Percentiles rank a stretch among this genome's conserved stretches.
These are phyloP conservation scores for Gnomoniopsis smithogilvyi DNA, from an alignment of 2,329 filamentous ascomycete genomes.

Conservation along the genomic window DNA sequence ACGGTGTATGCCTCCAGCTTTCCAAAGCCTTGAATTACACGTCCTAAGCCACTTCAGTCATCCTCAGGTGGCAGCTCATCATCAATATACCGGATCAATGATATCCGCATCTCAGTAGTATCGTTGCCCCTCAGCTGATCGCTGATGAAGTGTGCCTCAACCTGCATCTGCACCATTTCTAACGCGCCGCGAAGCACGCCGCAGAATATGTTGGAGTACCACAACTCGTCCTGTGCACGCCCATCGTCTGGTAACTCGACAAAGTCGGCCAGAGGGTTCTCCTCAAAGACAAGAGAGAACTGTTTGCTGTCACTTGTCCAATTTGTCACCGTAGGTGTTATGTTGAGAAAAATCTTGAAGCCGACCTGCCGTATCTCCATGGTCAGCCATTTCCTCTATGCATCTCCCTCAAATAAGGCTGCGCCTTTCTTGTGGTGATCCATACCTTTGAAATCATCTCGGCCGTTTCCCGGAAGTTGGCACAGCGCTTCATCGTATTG, in stretches of 20 bases:
- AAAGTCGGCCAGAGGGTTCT: slow-evolving; percentile 95
- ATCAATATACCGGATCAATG: slow-evolving; percentile 89
- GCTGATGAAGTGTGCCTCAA: slow-evolving; percentile 94
- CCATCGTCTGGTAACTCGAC: slow-evolving; percentile 97
- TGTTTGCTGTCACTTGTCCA: slow-evolving; percentile 97
- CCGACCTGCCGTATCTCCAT: slow-evolving; percentile 62
- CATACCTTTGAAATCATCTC: slow-evolving; percentile 90
- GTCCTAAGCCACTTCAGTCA: slow-evolving; percentile 57
- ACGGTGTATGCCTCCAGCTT: neutral
- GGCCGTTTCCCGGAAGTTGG: slow-evolving; percentile 91
- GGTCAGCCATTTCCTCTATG: neutral
- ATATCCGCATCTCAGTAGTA: slow-evolving; percentile 94
- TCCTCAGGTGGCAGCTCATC: slow-evolving; percentile 97
- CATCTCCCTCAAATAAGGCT: neutral
- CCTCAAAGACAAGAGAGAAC: slow-evolving; percentile 93
- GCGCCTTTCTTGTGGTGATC: neutral
- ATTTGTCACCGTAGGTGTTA: slow-evolving; percentile 88
- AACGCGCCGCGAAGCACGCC: slow-evolving; percentile 86
- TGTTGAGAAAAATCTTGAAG: slow-evolving; percentile 98
- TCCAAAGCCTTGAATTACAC: neutral
- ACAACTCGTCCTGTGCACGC: slow-evolving; percentile 90
- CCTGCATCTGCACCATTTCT: slow-evolving; percentile 99
- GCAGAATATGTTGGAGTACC: slow-evolving; percentile 97
- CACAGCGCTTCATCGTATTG: slow-evolving; percentile 81
- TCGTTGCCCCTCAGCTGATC: slow-evolving; percentile 92